Base-by-base conservation (phyloP, 305 asterid genomes). In the Fraxinus velutina region DNA sequence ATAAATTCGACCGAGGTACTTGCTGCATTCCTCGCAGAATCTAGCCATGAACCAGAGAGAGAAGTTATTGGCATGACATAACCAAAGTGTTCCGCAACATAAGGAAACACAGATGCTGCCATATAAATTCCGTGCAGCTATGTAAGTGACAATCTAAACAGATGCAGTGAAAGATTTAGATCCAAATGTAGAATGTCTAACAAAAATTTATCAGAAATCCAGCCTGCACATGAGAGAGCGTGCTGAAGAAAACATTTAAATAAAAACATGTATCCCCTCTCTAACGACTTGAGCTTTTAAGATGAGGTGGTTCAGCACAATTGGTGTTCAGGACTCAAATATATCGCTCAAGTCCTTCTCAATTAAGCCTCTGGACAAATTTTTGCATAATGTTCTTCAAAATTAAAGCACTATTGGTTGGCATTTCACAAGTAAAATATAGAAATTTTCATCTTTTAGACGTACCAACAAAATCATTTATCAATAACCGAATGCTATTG, bases 291-390 rank as follows among this genome's bases (percentile, higher is more conserved):
- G 32, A 60, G 30, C 70, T 60, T 52, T 17, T 52, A 52, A 52
- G 64, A 60, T 17, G 13, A 60, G 71, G 71, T 60, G 71, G 32
- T 21, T 21, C 71, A 21, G 22, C 5, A 60, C 29, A 60, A 60
- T 21, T 60, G 71, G 72, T 37, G 79, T 47, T 64, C 2, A 24
- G 21, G 42, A 68, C 37, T 22, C 6, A 74, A 64, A 74, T 73
- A 15, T 57, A 73, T 42, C 1, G 5, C 30, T 47, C 34, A 76
- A 32, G 62, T 57, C 33, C 74, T 44, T 7, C 5, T 21, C 68
- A 77, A 30, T 82, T 33, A 75, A 15, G 77, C 79, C 81, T 50
- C 50, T 78, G 5, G n/a, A 66, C 34, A 72, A 30, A 5, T 62
- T 64, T 52, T 79, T 50, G 17, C 12, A 3, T 22, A 44, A 70